Evolutionary conservation across 2,329 filamentous ascomycete genomes (phyloP), one percentile per base, ranked within the genome.

Genomic region (Alternaria sp.): DNA sequence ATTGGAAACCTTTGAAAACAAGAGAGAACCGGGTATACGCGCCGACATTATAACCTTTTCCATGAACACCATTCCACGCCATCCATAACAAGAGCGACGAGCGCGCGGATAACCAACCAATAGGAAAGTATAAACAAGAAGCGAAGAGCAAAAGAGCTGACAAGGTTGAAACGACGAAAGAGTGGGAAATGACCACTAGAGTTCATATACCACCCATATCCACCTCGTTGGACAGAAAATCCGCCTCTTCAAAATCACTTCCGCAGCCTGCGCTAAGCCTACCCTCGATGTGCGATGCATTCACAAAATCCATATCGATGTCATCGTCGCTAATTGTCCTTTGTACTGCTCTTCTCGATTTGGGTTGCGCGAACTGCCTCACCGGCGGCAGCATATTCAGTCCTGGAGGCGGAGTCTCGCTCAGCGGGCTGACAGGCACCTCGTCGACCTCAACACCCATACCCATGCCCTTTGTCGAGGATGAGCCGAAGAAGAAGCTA

Each of bases 161-260:
- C 6, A 30, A 49, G 2, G 16, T 3, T 42, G 14, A 47, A n/a
- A 39, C 32, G 24, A 47, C 11, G n/a, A 16, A 12, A 26, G 24
- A 38, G 30, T 28, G 12, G 44, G 22, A 41, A 18, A 9, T 42
- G 48, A 14, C 12, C 38, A 18, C n/a, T 32, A 16, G 34, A 24
- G 32, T 12, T 32, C 54, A 78, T 8, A 76, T 61, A n/a, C 73
- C 75, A 16, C 73, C 65, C 76, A 78, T 78, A 18, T 68, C 68
- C 7, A 78, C 67, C 53, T 78, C 76, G 6, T 62, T 38, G 9
- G 57, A 43, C 63, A 82, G 58, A 49, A 93, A 93, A 1, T 86
- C 83, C 0, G 90, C 90, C 59, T 93, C 90, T 58, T 85, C 88
- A 74, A 92, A 92, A 73, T 92, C 89, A 53, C 65, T 78, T 67